Percentiles rank a stretch among this genome's conserved stretches.
Conservation (phyloP, 495 filamentous ascomycete genomes). For the Neurospora intermedia region DNA sequence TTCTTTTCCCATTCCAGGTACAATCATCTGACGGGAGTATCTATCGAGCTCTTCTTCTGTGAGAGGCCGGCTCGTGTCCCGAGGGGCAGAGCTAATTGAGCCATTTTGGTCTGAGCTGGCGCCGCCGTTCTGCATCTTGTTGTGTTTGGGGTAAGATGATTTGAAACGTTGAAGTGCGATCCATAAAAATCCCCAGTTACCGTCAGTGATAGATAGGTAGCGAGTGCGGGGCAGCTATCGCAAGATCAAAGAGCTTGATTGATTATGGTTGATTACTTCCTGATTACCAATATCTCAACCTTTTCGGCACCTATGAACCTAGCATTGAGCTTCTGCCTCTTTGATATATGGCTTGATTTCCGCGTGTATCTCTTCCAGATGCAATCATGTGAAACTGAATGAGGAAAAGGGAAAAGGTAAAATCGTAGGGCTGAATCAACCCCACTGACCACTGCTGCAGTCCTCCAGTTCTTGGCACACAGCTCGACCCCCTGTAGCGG, state of each 20-base stretch:
- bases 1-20: constrained; percentile 71
- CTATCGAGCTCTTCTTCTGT: constrained; percentile 33
- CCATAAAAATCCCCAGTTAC: not conserved
- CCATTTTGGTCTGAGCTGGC: not conserved
- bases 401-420: not conserved
- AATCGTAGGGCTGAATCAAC: not conserved
- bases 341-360: not conserved
- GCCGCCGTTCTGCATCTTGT: not conserved
- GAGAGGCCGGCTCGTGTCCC: constrained; percentile 4
- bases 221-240: not conserved
- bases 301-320: not conserved
- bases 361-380: not conserved
- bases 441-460: not conserved
- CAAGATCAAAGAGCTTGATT: not conserved
- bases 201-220: not conserved
- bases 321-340: not conserved
- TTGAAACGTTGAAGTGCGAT: not conserved
- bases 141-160: not conserved
- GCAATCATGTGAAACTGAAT: not conserved
- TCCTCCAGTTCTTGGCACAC: not conserved
- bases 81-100: not conserved
- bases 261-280: not conserved
- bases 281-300: not conserved
- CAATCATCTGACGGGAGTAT: constrained; percentile 88
- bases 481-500: not conserved